Percentiles rank a stretch among this genome's conserved stretches.
These are phyloP conservation scores for Cystobasidium pallidum DNA, from an alignment of 1,284 basidiomycete species.

Conservation along the genomic window DNA sequence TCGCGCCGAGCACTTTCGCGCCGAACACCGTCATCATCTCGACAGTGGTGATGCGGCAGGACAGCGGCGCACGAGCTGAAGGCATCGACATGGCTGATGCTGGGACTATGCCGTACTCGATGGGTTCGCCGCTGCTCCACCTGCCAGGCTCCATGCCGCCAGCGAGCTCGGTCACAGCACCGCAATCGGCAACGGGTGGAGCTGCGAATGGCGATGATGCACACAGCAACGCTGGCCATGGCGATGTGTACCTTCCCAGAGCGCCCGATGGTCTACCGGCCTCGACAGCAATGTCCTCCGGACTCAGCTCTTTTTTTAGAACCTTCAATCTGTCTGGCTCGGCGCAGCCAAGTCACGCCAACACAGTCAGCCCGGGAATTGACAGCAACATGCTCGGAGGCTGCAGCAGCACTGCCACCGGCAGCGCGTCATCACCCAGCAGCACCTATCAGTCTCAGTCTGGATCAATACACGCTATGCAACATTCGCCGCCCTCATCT, in stretches of 20 bases:
- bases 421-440: background rate
- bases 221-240: background rate
- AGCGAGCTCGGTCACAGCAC: background rate
- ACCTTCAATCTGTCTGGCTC: constrained; percentile 6
- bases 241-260: background rate
- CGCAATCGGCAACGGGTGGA: background rate
- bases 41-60: background rate
- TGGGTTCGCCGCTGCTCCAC: constrained; percentile 6
- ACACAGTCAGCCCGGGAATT: constrained; percentile 5
- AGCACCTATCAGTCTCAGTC: too few relatives aligned
- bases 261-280: background rate
- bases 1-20: background rate
- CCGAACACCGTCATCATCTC: background rate
- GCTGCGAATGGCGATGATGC: background rate
- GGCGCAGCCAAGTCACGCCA: constrained; percentile 2
- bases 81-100: background rate
- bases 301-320: constrained; percentile 21
- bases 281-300: background rate
- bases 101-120: background rate
- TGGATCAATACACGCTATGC: background rate
- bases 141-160: background rate
- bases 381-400: background rate
- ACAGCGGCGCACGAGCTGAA: background rate
- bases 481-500: background rate
- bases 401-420: background rate